Conservation (phyloP, 805 yeast species). For the Yarrowia bubula region DNA sequence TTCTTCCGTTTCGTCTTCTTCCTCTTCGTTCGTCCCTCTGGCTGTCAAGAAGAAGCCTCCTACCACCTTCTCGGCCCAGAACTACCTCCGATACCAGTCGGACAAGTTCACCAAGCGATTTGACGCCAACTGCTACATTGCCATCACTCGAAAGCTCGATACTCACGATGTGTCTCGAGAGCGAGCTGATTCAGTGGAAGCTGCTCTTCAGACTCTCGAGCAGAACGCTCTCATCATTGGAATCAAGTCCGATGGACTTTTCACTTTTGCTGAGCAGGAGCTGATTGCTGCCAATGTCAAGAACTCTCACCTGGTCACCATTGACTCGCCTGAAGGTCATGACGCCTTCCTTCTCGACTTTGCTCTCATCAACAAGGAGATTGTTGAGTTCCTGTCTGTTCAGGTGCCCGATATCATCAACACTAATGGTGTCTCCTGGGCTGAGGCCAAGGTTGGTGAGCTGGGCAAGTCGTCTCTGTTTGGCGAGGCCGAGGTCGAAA, state of each 20-base stretch:
- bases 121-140: constrained; percentile 95
- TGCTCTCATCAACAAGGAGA: constrained; percentile 68
- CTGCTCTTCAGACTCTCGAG: constrained; percentile 56
- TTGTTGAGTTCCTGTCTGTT: constrained; percentile 61
- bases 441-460: constrained; percentile 44
- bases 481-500: constrained; percentile 84
- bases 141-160: constrained; percentile 89
- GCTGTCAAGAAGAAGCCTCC: constrained; percentile 40
- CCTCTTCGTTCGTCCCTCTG: constrained; percentile 2
- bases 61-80: constrained; percentile 87
- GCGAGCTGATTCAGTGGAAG: constrained; percentile 49
- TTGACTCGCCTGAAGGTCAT: constrained; percentile 93
- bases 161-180: constrained; percentile 92
- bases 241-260: constrained; percentile 85
- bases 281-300: constrained; percentile 74
- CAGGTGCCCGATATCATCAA: constrained; percentile 60
- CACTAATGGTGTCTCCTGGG: constrained; percentile 46
- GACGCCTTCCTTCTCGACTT: constrained; percentile 95
- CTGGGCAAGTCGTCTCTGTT: constrained; percentile 54
- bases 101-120: constrained; percentile 83
- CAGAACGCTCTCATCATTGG: constrained; percentile 88
- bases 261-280: constrained; percentile 89
- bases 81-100: constrained; percentile 91
- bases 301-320: constrained; percentile 61
- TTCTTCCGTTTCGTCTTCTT: constrained; percentile 29